Base-by-base conservation (phyloP, 2,329 filamentous ascomycete species). In the Cercospora zeina region DNA sequence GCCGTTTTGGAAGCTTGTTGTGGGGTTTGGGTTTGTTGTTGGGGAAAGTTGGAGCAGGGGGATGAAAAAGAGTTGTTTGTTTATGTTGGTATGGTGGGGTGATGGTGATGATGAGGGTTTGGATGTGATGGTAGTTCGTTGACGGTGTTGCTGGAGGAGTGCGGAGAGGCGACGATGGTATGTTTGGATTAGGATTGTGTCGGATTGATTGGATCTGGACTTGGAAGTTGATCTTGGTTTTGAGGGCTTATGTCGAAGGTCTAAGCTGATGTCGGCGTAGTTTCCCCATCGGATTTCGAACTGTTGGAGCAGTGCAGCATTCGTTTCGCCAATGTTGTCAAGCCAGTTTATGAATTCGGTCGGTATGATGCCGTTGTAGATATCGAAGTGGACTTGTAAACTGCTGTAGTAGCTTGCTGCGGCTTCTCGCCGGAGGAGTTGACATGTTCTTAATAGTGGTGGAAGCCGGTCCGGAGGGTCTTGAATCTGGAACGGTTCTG, bases 201-300 rank as follows among this genome's bases (percentile, higher is more conserved):
- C 31, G 14, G 21, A 42, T 50, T 24, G 39, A 2, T 33, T n/a
- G n/a, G n/a, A n/a, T n/a, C n/a, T 47, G 14, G 0, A 19, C n/a
- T 39, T 47, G 0, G 13, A 10, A 39, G 13, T 10, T 2, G 14
- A 11, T 9, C 10, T 36, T 7, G 56, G 31, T 21, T 7, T 39
- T 13, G 49, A n/a, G 9, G 8, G 0, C 13, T 37, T 56, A 0
- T 31, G 55, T 33, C 47, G 36, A n/a, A 67, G 30, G 27, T 66
- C 66, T 14, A 68, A 30, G 24, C 9, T 61, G 54, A 68, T 64
- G 13, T 68, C 66, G 37, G 61, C 55, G 31, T 68, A 68, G 27
- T 64, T 61, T 14, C 58, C 56, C 64, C 64, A 68, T 1, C 66
- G 62, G 21, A 68, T 34, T 19, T 62, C 49, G 16, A 66, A 65